These are phyloP conservation scores for Barnettozyma botsteinii DNA, from an alignment of 805 yeast genomes.

Conservation along the genomic window DNA sequence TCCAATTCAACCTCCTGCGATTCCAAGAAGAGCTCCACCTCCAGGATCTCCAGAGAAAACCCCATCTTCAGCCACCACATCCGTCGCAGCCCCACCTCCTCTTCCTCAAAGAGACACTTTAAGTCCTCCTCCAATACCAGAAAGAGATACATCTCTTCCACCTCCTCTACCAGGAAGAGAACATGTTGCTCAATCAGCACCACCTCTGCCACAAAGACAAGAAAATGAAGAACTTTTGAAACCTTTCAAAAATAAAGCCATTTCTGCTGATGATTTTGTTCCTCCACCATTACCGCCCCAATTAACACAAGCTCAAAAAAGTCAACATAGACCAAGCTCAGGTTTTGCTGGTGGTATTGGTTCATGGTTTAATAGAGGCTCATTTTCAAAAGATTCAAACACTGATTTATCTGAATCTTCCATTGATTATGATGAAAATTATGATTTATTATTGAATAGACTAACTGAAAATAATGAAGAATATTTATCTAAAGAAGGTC, in stretches of 20 bases:
- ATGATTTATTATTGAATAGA: slow-evolving; percentile 57
- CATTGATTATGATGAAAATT: slow-evolving; percentile 33
- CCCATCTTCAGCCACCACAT: too few relatives aligned
- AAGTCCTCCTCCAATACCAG: slow-evolving; percentile 8
- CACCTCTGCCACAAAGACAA: neutral
- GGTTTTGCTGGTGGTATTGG: slow-evolving; percentile 18
- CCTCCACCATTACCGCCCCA: slow-evolving; percentile 27
- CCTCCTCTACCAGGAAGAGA: slow-evolving; percentile 35
- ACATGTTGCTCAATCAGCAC: slow-evolving; percentile 3
- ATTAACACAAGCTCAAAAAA: slow-evolving; percentile 19
- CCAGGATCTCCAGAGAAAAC: slow-evolving; percentile 5
- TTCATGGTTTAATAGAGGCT: slow-evolving; percentile 20
- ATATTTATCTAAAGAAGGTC: slow-evolving; percentile 42
- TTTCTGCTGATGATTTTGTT: slow-evolving; percentile 25
- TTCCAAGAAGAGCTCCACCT: slow-evolving; percentile 5
- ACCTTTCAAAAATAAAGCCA: slow-evolving; percentile 7
- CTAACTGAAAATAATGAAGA: slow-evolving; percentile 50
- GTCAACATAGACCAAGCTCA: slow-evolving; percentile 17
- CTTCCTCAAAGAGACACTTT: slow-evolving; percentile 2
- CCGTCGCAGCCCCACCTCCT: neutral
- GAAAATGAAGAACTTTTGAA: slow-evolving; percentile 1
- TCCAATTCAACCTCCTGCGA: slow-evolving; percentile 3
- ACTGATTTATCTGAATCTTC: slow-evolving; percentile 19
- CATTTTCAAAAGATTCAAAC: slow-evolving; percentile 9
- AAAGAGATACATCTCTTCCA: slow-evolving; percentile 12